Evolutionary conservation across 768 basidiomycete species (phyloP), one percentile per base, ranked within the genome.

Genomic region (Serendipita vermifera): DNA sequence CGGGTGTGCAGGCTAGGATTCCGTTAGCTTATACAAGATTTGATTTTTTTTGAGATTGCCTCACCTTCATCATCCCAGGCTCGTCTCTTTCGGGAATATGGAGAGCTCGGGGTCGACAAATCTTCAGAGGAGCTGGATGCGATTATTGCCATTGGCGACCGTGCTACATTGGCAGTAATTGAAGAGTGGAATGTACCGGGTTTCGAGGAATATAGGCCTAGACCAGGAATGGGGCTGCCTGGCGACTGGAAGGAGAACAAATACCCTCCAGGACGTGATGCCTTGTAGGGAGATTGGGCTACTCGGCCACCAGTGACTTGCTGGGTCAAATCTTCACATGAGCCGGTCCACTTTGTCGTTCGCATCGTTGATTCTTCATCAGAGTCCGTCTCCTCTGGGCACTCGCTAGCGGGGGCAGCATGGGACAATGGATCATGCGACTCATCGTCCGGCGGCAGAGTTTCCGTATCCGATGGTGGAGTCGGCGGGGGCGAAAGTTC

Each of bases 41-140:
- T 9, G 26, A n/a, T 7, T 9, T 1, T 51, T 51, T 29, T 26
- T 29, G 46, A 5, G 31, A 20, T 15, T 51, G n/a, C 46, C 22
- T 51, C 46, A 43, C n/a, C n/a, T n/a, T 43, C 41, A 22, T 43
- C 41, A 51, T 51, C 46, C 20, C 46, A 20, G n/a, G 27, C n/a
- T 20, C 46, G 46, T 26, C 46, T 2, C 46, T 51, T 51, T 29
- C 32, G 24, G 9, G 15, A 26, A 4, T 20, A 26, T 9, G 46
- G 46, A 20, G 46, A 51, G 15, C 5, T n/a, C 9, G 46, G 46
- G 31, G 9, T 9, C 32, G 24, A 7, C 24, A 31, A 5, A 31
- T 29, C 22, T n/a, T n/a, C n/a, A n/a, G n/a, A n/a, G n/a, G n/a
- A n/a, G n/a, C n/a, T n/a, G n/a, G n/a, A n/a, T n/a, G n/a, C n/a